Conservation (phyloP, 495 filamentous ascomycete species). For the Parathielavia appendiculata region DNA sequence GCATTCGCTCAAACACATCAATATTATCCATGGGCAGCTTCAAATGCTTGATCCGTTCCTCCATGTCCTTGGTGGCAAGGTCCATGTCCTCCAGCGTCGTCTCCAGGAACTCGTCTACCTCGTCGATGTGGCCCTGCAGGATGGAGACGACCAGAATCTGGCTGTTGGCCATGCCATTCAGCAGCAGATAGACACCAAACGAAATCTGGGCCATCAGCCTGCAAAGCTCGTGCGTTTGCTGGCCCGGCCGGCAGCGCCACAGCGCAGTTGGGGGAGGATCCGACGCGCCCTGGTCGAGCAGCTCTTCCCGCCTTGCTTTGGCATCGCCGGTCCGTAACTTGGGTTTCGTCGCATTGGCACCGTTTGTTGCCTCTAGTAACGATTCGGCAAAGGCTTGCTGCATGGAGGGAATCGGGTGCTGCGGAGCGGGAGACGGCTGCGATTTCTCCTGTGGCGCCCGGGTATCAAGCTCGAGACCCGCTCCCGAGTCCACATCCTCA, state of each 20-base stretch:
- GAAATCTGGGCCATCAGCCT: constrained; percentile 89
- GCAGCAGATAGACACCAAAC: constrained; percentile 86
- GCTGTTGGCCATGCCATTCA: constrained; percentile 80
- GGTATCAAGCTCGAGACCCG: constrained; percentile 15
- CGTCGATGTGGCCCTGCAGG: constrained; percentile 86
- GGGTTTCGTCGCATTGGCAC: constrained; percentile 41
- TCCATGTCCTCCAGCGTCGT: constrained; percentile 80
- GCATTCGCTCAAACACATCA: constrained; percentile 81
- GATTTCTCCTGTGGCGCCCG: constrained; percentile 15
- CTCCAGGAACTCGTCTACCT: constrained; percentile 86
- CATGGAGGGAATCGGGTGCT: constrained; percentile 69
- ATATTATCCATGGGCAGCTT: constrained; percentile 80
- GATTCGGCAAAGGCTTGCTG: constrained; percentile 94
- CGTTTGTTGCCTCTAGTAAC: constrained; percentile 62
- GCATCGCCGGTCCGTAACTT: constrained; percentile 56
- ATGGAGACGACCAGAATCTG: constrained; percentile 83
- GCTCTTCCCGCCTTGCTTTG: constrained; percentile 58
- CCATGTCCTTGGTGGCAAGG: constrained; percentile 69
- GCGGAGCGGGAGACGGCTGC: constrained; percentile 24
- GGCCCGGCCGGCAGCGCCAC: constrained; percentile 65
- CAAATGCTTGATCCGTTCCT: constrained; percentile 67
- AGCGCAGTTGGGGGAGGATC: constrained; percentile 56
- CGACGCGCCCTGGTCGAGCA: constrained; percentile 62
- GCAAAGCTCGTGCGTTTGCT: constrained; percentile 74
- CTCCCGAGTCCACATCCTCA: constrained; percentile 13